These are phyloP conservation scores for Mortierella antarctica DNA, from an alignment of 192 early-diverging fungal species.

Conservation along the genomic window DNA sequence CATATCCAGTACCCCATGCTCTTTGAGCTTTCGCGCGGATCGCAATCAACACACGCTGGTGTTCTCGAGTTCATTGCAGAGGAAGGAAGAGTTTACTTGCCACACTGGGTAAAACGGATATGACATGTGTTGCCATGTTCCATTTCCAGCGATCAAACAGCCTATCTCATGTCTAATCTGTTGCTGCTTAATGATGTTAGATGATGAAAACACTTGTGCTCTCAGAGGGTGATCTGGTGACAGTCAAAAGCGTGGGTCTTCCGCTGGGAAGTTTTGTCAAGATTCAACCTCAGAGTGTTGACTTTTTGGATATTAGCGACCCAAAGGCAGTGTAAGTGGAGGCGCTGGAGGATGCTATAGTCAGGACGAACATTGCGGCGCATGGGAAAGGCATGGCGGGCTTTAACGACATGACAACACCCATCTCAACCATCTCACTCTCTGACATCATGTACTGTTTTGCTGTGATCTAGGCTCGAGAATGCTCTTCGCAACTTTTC, in stretches of 20 bases:
- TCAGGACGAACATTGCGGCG: neutral
- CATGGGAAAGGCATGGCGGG: neutral
- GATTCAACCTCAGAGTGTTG: slow-evolving; percentile 95
- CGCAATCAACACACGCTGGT: slow-evolving; percentile 84
- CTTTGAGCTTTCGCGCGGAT: slow-evolving; percentile 82
- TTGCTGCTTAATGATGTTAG: slow-evolving; percentile 47
- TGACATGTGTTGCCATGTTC: neutral
- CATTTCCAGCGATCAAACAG: neutral
- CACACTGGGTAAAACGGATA: slow-evolving; percentile 86
- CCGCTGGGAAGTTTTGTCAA: slow-evolving; percentile 91
- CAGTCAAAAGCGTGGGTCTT: slow-evolving; percentile 81
- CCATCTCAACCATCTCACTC: too few relatives aligned
- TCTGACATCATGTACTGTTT: neutral
- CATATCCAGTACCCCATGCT: slow-evolving; percentile 94
- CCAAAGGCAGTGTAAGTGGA: slow-evolving; percentile 87
- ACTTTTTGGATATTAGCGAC: slow-evolving; percentile 97
- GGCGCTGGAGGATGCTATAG: slow-evolving; percentile 71
- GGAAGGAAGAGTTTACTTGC: slow-evolving; percentile 94
- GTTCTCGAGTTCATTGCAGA: slow-evolving; percentile 99
- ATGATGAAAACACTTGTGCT: slow-evolving; percentile 93
- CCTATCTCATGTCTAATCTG: neutral
- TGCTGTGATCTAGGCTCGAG: slow-evolving; percentile 71
- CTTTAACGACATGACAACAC: neutral
- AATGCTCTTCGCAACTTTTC: slow-evolving; percentile 92
- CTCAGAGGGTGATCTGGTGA: slow-evolving; percentile 79